Base-by-base conservation (phyloP, 2,329 filamentous ascomycete species). In the Calonectria fujianensis region DNA sequence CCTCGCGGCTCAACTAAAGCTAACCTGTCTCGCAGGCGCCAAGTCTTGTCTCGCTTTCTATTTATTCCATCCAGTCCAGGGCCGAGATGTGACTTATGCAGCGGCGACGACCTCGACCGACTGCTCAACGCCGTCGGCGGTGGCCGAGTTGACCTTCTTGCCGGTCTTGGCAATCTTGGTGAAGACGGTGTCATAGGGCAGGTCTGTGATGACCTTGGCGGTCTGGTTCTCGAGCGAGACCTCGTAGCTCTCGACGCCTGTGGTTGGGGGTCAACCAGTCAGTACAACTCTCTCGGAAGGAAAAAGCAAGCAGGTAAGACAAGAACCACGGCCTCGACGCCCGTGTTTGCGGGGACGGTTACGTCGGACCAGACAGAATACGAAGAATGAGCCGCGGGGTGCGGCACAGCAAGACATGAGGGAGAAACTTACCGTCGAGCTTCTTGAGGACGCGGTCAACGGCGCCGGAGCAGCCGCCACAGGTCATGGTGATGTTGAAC, bases 401-500 rank as follows among this genome's bases (percentile, higher is more conserved):
- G 61, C 61, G 13, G 18, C 39, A 7, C 51, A 29, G 66, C 50
- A 18, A 24, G 20, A 29, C n/a, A 27, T 10, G 54, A 11, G 35
- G 48, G 41, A 35, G 54, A 6, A 59, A 86, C 91, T 78, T 84
- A 98, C 96, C 96, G 27, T 97, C 94, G 3, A 98, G 92, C 88
- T 95, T 98, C 89, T 95, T 96, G 78, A 99, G 92, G 59, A 98
- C 96, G 68, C 96, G 92, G 87, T 98, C 94, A 57, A 99, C 91
- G 79, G 97, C 97, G 82, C 96, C 96, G 59, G 96, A 98, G 93
- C 97, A 99, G 85, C 97, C 97, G 84, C 95, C 92, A 88, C 97
- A 99, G 90, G 90, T 94, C 97, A 99, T 99, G 86, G 89, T 90
- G 85, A 98, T 92, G 87, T 96, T 93, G 90, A 98, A 98, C 86